Evolutionary conservation across 2,329 filamentous ascomycete species (phyloP).

Genomic region (Dothistroma pini): DNA sequence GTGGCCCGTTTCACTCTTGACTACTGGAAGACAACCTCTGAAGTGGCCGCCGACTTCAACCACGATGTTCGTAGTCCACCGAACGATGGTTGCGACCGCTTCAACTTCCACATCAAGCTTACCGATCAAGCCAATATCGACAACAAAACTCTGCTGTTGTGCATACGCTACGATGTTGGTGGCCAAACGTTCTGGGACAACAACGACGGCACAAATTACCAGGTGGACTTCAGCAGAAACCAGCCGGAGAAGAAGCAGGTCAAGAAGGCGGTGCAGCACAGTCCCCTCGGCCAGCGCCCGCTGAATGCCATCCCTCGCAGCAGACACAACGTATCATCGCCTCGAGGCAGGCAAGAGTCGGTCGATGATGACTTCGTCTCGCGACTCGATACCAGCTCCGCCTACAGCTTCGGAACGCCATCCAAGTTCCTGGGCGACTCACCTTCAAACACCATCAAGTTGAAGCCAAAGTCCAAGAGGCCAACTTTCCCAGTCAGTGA

Average conservation of each 20-base stretch:
- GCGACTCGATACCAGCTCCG: constrained; percentile 45
- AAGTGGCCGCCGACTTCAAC: constrained; percentile 84
- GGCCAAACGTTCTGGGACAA: constrained; percentile 94
- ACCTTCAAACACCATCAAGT: constrained; percentile 54
- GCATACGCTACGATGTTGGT: constrained; percentile 79
- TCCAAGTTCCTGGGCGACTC: constrained; percentile 56
- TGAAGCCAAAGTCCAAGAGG: constrained; percentile 65
- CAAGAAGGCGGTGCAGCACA: constrained; percentile 22
- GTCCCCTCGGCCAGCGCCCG: constrained; percentile 44
- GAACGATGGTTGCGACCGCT: constrained; percentile 72
- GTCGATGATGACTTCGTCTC: constrained; percentile 69
- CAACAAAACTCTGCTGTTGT: constrained; percentile 87
- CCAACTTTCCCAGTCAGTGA: constrained; percentile 54
- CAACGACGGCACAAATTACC: constrained; percentile 82
- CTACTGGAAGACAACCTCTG: constrained; percentile 98
- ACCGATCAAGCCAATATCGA: constrained; percentile 89
- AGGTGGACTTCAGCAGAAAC: constrained; percentile 71
- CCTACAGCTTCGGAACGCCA: constrained; percentile 44
- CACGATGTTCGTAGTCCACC: constrained; percentile 65
- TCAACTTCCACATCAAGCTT: constrained; percentile 91
- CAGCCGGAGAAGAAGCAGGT: constrained; percentile 30
- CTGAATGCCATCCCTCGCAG: constrained; percentile 50
- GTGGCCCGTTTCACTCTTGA: constrained; percentile 94
- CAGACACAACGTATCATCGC: constrained; percentile 44
- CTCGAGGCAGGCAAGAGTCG: constrained; percentile 48